These are phyloP conservation scores for Epichloe hybrida DNA, from an alignment of 2,329 filamentous ascomycete genomes.

Conservation along the genomic window DNA sequence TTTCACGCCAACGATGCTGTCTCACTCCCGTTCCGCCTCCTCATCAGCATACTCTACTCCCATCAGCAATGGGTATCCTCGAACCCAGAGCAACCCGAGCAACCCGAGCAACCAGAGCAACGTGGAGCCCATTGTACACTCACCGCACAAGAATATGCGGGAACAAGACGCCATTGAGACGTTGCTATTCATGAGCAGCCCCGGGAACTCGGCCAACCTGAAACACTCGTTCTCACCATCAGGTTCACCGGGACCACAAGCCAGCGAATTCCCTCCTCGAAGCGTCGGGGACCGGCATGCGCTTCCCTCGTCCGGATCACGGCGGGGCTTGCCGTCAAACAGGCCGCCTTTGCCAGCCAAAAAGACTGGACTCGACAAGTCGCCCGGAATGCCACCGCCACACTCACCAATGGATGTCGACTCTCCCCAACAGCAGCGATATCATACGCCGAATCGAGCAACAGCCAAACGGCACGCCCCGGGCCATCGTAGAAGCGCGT, in stretches of 20 bases:
- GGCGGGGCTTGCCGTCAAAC: conserved; percentile 39
- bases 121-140: not conserved
- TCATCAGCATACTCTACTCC: conserved; percentile 27
- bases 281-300: conserved; percentile 16
- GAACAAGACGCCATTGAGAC: conserved; percentile 76
- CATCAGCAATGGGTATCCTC: conserved; percentile 14
- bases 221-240: conserved; percentile 39
- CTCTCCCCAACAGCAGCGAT: conserved; percentile 18
- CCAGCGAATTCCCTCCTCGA: conserved; percentile 5
- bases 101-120: conserved; percentile 21
- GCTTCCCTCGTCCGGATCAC: conserved; percentile 35
- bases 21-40: conserved; percentile 33
- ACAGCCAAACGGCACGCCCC: conserved; percentile 32
- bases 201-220: conserved; percentile 54
- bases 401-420: conserved; percentile 35
- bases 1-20: conserved; percentile 36
- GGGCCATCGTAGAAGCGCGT: conserved; percentile 25
- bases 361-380: conserved; percentile 36
- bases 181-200: conserved; percentile 69
- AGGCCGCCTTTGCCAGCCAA: conserved; percentile 29
- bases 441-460: conserved; percentile 15
- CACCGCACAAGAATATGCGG: conserved; percentile 7
- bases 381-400: conserved; percentile 22
- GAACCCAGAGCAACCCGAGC: conserved; percentile 20
- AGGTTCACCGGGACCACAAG: conserved; percentile 20